Evolutionary conservation across 2,329 filamentous ascomycete genomes (phyloP), one percentile per base, ranked within the genome.

Genomic region (Beauveria australis): DNA sequence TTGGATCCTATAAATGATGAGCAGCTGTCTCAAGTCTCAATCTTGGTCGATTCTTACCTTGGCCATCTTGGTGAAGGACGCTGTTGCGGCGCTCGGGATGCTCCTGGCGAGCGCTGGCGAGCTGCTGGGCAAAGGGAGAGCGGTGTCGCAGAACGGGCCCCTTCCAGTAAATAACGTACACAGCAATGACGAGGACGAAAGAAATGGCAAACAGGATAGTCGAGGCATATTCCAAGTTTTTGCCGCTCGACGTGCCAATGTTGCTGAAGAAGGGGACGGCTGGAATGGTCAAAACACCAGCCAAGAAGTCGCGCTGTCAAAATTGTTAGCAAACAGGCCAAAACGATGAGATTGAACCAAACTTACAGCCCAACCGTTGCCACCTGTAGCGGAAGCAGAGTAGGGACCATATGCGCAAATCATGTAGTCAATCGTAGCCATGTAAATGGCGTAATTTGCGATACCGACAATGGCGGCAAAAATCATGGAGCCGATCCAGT

Each of bases 371-470:
- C 88, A 90, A 1, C 88, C 89, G 64, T 91, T 91, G 22, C 88
- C 88, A 46, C 88, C 89, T 0, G 88, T 91, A 0, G 89, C 89
- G 0, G 87, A 89, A 1, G 88, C 88, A 2, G 87, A 84, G 70
- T 89, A 91, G 0, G 84, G 83, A 0, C 88, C 89, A 67, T 91
- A 90, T 0, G 87, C 85, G 61, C 85, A 86, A 41, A 90, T 83
- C 82, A 90, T 89, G 74, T 91, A 91, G 71, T 91, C 86, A 64
- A 90, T 88, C 1, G 87, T 89, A 1, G 87, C 85, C 84, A 89
- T 89, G 74, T 90, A 90, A 61, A 89, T 89, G 40, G 82, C 76
- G 44, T 88, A 89, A 67, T 91, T 91, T 60, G 88, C 88, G 56
- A 91, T 86, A 24, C 87, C 89, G 55, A 91, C 85, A 49, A 89